Base-by-base conservation (phyloP, 2,329 filamentous ascomycete species). In the Neofusicoccum umdonicola region DNA sequence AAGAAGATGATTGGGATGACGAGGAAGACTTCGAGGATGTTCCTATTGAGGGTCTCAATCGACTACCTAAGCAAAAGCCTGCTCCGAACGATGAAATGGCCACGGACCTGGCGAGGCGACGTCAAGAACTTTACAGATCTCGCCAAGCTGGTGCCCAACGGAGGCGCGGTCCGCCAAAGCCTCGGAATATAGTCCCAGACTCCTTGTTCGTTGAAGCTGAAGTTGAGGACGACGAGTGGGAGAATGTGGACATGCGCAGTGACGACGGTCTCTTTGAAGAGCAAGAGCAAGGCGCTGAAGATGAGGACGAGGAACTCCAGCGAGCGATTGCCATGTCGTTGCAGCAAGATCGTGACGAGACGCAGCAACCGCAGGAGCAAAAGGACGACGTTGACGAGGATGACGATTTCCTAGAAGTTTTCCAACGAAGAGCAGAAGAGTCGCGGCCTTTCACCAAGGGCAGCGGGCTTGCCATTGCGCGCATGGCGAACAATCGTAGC, bases 11-110 rank as follows among this genome's bases (percentile, higher is more conserved):
- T 2, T 85, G 87, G 58, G 90, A 90, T 4, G 89, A 91, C 2
- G 90, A 90, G 0, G 90, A 89, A 4, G 91, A 92, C 9, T 97
- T 97, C 71, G 93, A 97, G 74, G 93, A 97, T 76, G 90, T 97
- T 3, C 93, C 93, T 0, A 93, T 97, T 54, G 91, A 95, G 74
- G 93, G 93, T 0, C 73, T 97, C 12, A 97, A 97, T 71, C 84
- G 93, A 58, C 78, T 97, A 15, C 92, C 93, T 0, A 94, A 89
- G 69, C 73, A 81, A 44, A 73, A 73, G 56, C 69, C 68, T 39
- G 71, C 74, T 75, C 79, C 67, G 73, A 79, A 63, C 68, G 76
- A 62, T 74, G 76, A 27, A 71, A 65, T 68, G 42, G 68, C 75
- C 3, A 71, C 71, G 35, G 74, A 77, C 48, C 44, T 81, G 13